phyloP scores from a whole-genome alignment of 257 asterid genomes.

The Hygrophila difformis region DNA sequence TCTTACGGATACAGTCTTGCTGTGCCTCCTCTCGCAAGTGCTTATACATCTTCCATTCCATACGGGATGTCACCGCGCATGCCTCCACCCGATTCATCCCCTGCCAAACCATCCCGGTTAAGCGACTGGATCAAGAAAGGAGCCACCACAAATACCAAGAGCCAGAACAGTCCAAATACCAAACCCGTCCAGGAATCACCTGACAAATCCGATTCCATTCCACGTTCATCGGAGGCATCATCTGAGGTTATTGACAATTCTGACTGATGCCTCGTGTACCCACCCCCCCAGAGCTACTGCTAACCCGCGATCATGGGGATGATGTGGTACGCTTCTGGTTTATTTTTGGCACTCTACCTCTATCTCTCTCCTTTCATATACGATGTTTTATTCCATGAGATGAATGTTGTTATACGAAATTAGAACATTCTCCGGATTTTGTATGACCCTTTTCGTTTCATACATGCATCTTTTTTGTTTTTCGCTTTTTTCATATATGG shows the following conservation, averaged over 20 bases:
- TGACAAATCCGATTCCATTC: constrained; percentile 21
- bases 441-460: too few relatives aligned
- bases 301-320: not conserved
- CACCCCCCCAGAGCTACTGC: constrained; percentile 1
- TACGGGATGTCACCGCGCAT: constrained; percentile 16
- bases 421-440: too few relatives aligned
- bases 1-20: constrained; percentile 25
- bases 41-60: constrained; percentile 19
- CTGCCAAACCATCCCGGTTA: constrained; percentile 25
- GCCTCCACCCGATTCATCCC: constrained; percentile 21
- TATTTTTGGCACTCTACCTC: constrained; percentile 8
- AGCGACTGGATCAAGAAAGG: constrained; percentile 34
- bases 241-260: constrained; percentile 28
- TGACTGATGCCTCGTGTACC: constrained; percentile 18
- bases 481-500: too few relatives aligned
- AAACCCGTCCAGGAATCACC: constrained; percentile 25
- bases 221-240: constrained; percentile 26
- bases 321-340: constrained; percentile 1
- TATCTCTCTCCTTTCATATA: not conserved
- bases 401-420: too few relatives aligned
- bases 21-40: constrained; percentile 28
- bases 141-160: constrained; percentile 21
- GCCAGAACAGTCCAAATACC: constrained; percentile 15
- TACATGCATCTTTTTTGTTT: too few relatives aligned
- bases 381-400: not conserved